phyloP scores from a whole-genome alignment of 768 basidiomycete species.

The Termitomyces sp. region DNA sequence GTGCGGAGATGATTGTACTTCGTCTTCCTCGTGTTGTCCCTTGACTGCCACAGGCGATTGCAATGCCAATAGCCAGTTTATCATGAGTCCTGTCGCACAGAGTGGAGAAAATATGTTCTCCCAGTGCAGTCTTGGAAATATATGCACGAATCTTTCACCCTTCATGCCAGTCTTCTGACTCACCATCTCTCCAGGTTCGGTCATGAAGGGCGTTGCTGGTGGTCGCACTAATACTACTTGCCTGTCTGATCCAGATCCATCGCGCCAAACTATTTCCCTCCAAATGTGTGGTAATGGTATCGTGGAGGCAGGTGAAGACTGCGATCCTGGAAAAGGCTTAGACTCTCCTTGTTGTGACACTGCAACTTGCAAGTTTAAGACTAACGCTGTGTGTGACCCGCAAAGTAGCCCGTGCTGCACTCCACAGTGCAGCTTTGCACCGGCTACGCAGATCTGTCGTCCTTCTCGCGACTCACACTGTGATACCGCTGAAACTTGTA shows the following conservation, averaged over 20 bases:
- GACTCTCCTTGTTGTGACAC: constrained; percentile 70
- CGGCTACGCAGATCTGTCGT: constrained; percentile 62
- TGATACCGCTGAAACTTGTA: constrained; percentile 70
- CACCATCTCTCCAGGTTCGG: constrained; percentile 39
- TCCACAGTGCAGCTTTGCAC: constrained; percentile 60
- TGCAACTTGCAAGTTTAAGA: constrained; percentile 66
- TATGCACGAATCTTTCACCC: constrained; percentile 46
- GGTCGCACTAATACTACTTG: constrained; percentile 57
- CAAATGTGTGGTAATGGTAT: constrained; percentile 84
- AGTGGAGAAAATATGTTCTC: constrained; percentile 66
- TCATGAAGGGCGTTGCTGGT: constrained; percentile 45
- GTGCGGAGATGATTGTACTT: constrained; percentile 63
- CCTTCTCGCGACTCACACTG: constrained; percentile 60
- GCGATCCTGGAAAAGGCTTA: constrained; percentile 68
- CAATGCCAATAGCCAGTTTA: constrained; percentile 58
- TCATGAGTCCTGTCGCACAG: constrained; percentile 81
- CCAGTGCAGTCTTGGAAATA: constrained; percentile 76
- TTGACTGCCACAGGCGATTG: constrained; percentile 46
- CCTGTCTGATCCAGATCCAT: constrained; percentile 51
- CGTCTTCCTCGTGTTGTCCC: constrained; percentile 63
- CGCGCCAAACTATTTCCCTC: constrained; percentile 45
- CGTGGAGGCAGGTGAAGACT: constrained; percentile 78
- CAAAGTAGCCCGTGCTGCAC: constrained; percentile 74
- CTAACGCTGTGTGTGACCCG: constrained; percentile 75
- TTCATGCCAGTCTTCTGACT: neutral